Evolutionary conservation across 139 green algal genomes (phyloP), one percentile per base, ranked within the genome.

Genomic region (Volvox reticuliferus): DNA sequence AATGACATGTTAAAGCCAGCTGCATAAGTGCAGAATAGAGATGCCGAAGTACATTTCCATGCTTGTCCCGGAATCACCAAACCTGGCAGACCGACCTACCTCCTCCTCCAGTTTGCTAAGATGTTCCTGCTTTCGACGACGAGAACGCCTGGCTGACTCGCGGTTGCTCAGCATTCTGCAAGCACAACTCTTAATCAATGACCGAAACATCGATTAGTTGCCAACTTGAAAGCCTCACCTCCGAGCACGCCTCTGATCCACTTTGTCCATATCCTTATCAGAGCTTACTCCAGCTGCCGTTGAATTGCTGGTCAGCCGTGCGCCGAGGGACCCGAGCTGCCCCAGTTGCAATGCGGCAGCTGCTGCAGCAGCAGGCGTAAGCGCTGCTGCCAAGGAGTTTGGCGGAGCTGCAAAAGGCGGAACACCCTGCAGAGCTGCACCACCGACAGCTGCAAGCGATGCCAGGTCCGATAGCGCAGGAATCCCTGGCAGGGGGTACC

Each of bases 121-220:
- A 88, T 99, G 97, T 91, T 98, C 97, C 94, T 99, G 97, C 92
- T 98, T 98, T 28, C 97, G 92, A 78, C 94, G 93, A 2, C 97
- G 88, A 0, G 96, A 98, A 18, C 97, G 93, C 37, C 97, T 91
- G 13, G 97, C 97, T 63, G 95, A 98, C 93, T 99, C 97, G 2
- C 97, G 93, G 85, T 99, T 99, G 63, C 94, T 97, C 76, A 99
- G 82, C 97, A 99, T 99, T 85, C 97, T 94, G 92, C 65, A 44
- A 20, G 9, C 20, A 61, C 30, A 35, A 24, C 44, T 20, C 14
- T 35, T 32, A n/a, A 55, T 75, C 80, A 86, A 44, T 20, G 55
- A 86, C 80, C 28, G 5, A 17, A 73, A 30, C 61, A 9, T 55
- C 44, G 13, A 21, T n/a, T 24, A 50, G 44, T 30, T 6, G 12